Evolutionary conservation across 208 protist species (phyloP), one percentile per base, ranked within the genome.

Genomic region (Acanthamoeba triangularis): DNA sequence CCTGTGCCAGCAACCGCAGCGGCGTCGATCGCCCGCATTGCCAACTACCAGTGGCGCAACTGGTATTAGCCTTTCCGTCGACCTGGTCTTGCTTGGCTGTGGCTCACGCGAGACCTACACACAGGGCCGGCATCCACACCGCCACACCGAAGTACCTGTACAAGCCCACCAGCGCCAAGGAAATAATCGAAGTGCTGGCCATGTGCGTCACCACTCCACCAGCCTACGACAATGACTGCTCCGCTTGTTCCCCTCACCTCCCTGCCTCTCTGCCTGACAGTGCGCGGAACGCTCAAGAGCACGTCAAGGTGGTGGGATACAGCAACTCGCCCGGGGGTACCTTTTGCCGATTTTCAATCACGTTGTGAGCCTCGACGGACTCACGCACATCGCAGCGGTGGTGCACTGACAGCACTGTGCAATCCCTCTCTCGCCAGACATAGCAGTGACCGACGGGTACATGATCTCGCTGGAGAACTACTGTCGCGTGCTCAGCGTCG

Each of bases 391-490:
- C 52, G 33, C 8, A 16, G 18, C n/a, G 6, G 35, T 16, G 30
- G 1, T 78, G n/a, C 23, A 78, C 35, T 44, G 18, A 33, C 82
- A 69, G 30, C n/a, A 18, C n/a, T 2, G 8, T 25, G 23, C 49
- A n/a, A n/a, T 30, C 0, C 23, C 47, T 90, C 47, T 11, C 11
- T 67, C 5, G 25, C 13, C 67, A 76, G 69, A 94, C 47, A 84
- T 76, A 10, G 90, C 90, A 23, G 47, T 94, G 20, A 94, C 90
- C 11, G 69, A 94, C 8, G 90, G 67, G 41, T n/a, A 82, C 69
- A 94, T 94, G 90, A 41, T 94, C 41, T 94, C 90, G 20, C 69
- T 94, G 3, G 90, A 94, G 54, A 84, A 84, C 44, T 94, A 94
- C 37, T 14, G 54, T 1, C 30, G 47, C 0, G 47, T 94, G 30